phyloP scores from a whole-genome alignment of 2,329 filamentous ascomycete species.

The Endocalyx cinctus region DNA sequence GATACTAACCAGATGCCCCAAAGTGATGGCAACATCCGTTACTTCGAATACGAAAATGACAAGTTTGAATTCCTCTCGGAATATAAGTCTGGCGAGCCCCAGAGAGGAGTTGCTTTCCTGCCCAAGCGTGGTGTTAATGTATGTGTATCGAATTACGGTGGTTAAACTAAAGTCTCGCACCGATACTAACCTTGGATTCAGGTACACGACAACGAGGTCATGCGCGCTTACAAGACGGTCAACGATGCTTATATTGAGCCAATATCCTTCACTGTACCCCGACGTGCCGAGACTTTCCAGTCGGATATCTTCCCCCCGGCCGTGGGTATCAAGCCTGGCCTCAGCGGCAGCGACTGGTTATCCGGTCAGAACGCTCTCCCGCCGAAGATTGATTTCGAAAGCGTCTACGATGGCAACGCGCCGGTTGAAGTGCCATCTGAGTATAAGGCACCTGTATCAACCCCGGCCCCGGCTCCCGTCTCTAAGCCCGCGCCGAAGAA shows the following conservation, averaged over 20 bases:
- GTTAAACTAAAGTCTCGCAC: neutral
- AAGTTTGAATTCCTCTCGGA: slow-evolving; percentile 97
- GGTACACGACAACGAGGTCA: slow-evolving; percentile 93
- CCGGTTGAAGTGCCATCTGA: slow-evolving; percentile 72
- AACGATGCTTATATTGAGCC: slow-evolving; percentile 93
- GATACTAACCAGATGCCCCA: slow-evolving; percentile 17
- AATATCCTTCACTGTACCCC: slow-evolving; percentile 93
- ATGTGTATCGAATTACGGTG: slow-evolving; percentile 13
- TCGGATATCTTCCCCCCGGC: slow-evolving; percentile 94
- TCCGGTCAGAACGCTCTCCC: slow-evolving; percentile 78
- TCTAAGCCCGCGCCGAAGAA: slow-evolving; percentile 49
- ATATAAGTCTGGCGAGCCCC: slow-evolving; percentile 94
- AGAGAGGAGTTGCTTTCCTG: slow-evolving; percentile 89
- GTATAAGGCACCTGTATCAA: slow-evolving; percentile 53
- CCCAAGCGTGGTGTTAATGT: slow-evolving; percentile 93
- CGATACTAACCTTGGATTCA: slow-evolving; percentile 24
- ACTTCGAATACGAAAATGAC: slow-evolving; percentile 97
- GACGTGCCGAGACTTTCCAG: slow-evolving; percentile 91
- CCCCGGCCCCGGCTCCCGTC: slow-evolving; percentile 38
- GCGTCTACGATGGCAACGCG: slow-evolving; percentile 78
- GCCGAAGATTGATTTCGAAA: slow-evolving; percentile 90
- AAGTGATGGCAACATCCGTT: slow-evolving; percentile 97
- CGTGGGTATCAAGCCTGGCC: slow-evolving; percentile 71
- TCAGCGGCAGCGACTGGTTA: slow-evolving; percentile 80
- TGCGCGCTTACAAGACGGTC: slow-evolving; percentile 95